Evolutionary conservation across 768 basidiomycete species (phyloP), one percentile per base, ranked within the genome.

Genomic region (Trametes sanguinea): DNA sequence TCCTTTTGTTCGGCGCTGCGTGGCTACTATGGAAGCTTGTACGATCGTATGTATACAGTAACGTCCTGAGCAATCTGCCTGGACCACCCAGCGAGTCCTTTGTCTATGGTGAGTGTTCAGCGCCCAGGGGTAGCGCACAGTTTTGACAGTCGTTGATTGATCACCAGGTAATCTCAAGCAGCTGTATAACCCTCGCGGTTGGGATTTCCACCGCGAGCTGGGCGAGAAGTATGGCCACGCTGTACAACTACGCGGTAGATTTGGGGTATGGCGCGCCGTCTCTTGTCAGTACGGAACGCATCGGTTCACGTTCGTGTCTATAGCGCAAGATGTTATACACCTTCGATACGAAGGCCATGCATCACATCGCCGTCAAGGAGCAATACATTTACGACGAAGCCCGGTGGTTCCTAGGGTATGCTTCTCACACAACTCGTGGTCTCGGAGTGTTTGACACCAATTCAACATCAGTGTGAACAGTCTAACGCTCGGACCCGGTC

Each of bases 261-360:
- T 80, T 29, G 77, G 78, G 6, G 80, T 80, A 56, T 11, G 74
- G 65, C 27, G 17, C 32, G 29, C 27, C 4, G 22, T 22, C 22
- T 22, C 6, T 29, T 8, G 4, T 7, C 17, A 7, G 9, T 29
- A 35, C 14, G 30, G 13, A 29, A 17, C 11, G 3, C 3, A n/a
- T 10, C n/a, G 11, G 27, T 52, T 40, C 29, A 61, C 0, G 2
- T 1, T 39, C 3, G 16, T 7, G 11, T 27, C n/a, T 30, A 29
- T 60, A 83, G 82, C 77, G 79, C 57, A 78, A 79, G 61, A 78
- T 62, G 6, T n/a, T 62, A 39, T 62, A 57, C 44, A 50, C 52
- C 11, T 62, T 62, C 35, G 61, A 62, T 35, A 54, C 61, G 4
- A 44, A 37, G 17, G 61, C 61, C 2, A 56, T 62, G 61, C 61